Evolutionary conservation across 2,329 filamentous ascomycete species (phyloP), one percentile per base, ranked within the genome.

Genomic region (Alternaria gaisen): DNA sequence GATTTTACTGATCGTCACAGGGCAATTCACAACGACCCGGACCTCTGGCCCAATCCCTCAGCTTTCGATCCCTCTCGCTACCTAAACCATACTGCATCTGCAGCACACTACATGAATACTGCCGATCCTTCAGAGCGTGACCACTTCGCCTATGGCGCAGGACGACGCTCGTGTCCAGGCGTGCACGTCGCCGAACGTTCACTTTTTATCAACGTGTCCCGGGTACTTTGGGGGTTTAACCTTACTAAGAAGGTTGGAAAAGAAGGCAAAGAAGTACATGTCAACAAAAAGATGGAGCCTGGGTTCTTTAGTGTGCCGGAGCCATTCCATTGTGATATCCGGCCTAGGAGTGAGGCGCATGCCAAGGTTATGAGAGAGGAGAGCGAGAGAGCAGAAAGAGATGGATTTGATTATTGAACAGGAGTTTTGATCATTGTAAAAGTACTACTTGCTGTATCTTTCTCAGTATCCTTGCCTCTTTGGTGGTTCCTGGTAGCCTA

Each of bases 171-270:
- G 2, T 79, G 77, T 61, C 76, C 75, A 10, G 77, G 77, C 11
- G 67, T 77, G 4, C 76, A 79, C 59, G 72, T 79, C 10, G 77
- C 77, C 1, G 77, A 79, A 36, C 74, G 75, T 30, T 77, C 75
- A 3, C 66, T 79, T 5, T 77, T 72, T 46, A 75, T 79, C 59
- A 76, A 76, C 38, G 73, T 78, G 11, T 61, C 74, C 5, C 69
- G 76, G 6, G 72, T 77, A 8, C 54, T 79, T 7, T 79, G 77
- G 77, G 76, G 71, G 0, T 79, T 79, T 59, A 66, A 72, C 38
- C 64, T 79, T 22, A 28, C 20, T 3, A 74, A 75, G 63, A 75
- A 75, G 55, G 61, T 36, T 8, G 64, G 58, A 5, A 55, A 63
- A 28, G 65, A 74, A 55, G 74, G 75, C 1, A 65, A 62, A 30